Evolutionary conservation across 2,329 filamentous ascomycete genomes (phyloP).

Genomic region (Paecilomyces sp.): DNA sequence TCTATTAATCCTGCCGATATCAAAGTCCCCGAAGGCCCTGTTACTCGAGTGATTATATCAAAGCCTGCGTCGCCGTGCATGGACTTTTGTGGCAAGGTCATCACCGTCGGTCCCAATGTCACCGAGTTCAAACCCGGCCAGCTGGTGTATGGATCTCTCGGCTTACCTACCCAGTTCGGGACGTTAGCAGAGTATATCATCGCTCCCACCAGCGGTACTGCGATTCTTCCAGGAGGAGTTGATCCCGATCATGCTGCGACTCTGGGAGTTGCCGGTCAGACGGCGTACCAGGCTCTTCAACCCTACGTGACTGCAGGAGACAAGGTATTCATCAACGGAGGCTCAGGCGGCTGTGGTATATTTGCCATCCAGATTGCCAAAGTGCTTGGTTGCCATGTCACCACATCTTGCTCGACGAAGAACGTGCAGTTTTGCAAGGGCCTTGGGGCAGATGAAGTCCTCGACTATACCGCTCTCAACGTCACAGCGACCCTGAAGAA

Average conservation of each 20-base stretch:
- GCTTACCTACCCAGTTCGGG: slow-evolving; percentile 28
- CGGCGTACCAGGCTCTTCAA: slow-evolving; percentile 44
- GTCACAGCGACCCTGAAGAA: slow-evolving; percentile 41
- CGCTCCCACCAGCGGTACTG: slow-evolving; percentile 23
- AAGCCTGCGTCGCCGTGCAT: slow-evolving; percentile 43
- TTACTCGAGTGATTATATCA: slow-evolving; percentile 32
- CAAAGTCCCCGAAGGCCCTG: slow-evolving; percentile 50
- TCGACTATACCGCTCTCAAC: slow-evolving; percentile 51
- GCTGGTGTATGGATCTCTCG: slow-evolving; percentile 39
- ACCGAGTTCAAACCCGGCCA: slow-evolving; percentile 31
- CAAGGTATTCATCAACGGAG: slow-evolving; percentile 58
- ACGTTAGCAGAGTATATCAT: slow-evolving; percentile 40
- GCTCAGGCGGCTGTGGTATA: slow-evolving; percentile 54
- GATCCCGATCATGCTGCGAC: slow-evolving; percentile 34
- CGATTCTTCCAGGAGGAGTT: slow-evolving; percentile 38
- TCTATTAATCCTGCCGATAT: slow-evolving; percentile 59
- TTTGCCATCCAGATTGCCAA: slow-evolving; percentile 60
- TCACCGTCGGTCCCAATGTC: slow-evolving; percentile 24
- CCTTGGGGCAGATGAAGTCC: slow-evolving; percentile 57
- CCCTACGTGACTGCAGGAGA: slow-evolving; percentile 44
- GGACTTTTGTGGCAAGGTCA: slow-evolving; percentile 44
- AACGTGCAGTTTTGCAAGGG: slow-evolving; percentile 52
- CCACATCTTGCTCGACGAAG: slow-evolving; percentile 49
- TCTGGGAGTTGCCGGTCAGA: slow-evolving; percentile 40
- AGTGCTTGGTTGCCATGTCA: slow-evolving; percentile 52